phyloP scores from a whole-genome alignment of 179 eudicot species.

The Spinacia oleracea region DNA sequence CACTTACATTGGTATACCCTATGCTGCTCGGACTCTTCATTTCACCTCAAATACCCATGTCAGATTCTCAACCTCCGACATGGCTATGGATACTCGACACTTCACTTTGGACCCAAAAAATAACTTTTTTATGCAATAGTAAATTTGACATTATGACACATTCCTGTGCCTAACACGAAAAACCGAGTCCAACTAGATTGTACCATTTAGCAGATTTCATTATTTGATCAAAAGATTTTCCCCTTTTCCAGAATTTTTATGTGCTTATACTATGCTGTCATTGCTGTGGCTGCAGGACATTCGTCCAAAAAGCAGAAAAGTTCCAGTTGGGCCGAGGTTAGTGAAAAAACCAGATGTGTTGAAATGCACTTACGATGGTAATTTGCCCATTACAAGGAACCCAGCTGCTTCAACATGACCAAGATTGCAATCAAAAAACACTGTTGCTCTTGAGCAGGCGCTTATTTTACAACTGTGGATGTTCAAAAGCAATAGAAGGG shows the following conservation, averaged over 20 bases:
- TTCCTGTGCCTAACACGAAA: not conserved
- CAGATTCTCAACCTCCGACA: not conserved
- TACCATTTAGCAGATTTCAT: not conserved
- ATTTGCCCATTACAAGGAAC: slow-evolving; percentile 43
- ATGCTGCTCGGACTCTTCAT: too few species aligned
- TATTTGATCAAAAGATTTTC: not conserved
- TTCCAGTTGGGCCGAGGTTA: slow-evolving; percentile 40
- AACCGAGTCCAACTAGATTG: not conserved
- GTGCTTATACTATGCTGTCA: too few species aligned
- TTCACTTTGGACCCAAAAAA: too few species aligned
- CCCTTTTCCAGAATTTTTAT: not conserved
- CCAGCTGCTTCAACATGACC: slow-evolving; percentile 34
- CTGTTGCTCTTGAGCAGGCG: not conserved
- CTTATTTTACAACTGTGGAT: not conserved
- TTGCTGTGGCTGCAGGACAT: slow-evolving; percentile 37
- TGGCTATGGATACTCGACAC: not conserved
- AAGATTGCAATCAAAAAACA: not conserved
- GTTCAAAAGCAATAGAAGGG: not conserved
- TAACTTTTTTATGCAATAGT: too few species aligned
- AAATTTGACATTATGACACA: not conserved
- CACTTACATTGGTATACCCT: too few species aligned
- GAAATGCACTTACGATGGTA: slow-evolving; percentile 48
- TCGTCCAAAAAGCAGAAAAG: slow-evolving; percentile 37
- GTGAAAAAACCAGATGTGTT: slow-evolving; percentile 42
- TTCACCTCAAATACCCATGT: too few species aligned